A percentile compares a stretch with the other conserved stretches of the same genome.
These are phyloP conservation scores for Torulaspora indica DNA, from an alignment of 805 yeast genomes.

Conservation along the genomic window DNA sequence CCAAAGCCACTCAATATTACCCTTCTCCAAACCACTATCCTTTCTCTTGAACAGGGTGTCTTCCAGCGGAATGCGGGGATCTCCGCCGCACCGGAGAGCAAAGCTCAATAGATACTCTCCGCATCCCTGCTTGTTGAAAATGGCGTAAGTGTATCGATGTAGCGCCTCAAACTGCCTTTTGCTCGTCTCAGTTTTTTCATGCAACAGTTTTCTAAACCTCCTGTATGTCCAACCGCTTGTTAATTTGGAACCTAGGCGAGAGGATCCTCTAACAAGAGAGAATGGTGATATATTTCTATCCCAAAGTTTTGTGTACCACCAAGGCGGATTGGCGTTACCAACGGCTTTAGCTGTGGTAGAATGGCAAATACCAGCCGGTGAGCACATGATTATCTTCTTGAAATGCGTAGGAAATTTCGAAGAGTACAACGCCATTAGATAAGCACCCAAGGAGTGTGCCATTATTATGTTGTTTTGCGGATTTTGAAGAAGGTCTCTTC, in stretches of 20 bases:
- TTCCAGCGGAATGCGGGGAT: slow-evolving; percentile 70
- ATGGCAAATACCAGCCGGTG: slow-evolving; percentile 76
- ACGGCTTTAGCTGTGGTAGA: slow-evolving; percentile 38
- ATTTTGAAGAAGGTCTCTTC: slow-evolving; percentile 20
- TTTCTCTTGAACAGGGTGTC: slow-evolving; percentile 22
- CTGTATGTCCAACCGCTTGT: slow-evolving; percentile 88
- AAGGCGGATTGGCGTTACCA: slow-evolving; percentile 46
- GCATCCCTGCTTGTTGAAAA: slow-evolving; percentile 81
- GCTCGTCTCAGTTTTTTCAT: slow-evolving; percentile 2
- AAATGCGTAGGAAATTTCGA: slow-evolving; percentile 57
- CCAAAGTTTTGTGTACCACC: slow-evolving; percentile 81
- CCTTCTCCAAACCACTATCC: slow-evolving; percentile 34
- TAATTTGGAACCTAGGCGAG: slow-evolving; percentile 77
- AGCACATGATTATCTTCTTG: slow-evolving; percentile 65
- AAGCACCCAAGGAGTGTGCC: slow-evolving; percentile 96
- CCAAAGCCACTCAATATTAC: slow-evolving; percentile 69
- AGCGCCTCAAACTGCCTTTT: slow-evolving; percentile 39
- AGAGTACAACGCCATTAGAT: slow-evolving; percentile 65
- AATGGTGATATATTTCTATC: slow-evolving; percentile 84
- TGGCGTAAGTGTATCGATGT: slow-evolving; percentile 76
- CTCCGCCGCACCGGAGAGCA: slow-evolving; percentile 85
- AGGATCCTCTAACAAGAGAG: slow-evolving; percentile 65
- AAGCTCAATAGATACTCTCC: slow-evolving; percentile 90
- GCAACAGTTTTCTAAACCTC: slow-evolving; percentile 55
- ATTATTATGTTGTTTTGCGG: slow-evolving; percentile 47